Base-by-base conservation (phyloP, 805 yeast species). In the Naumovozyma dairenensis region DNA sequence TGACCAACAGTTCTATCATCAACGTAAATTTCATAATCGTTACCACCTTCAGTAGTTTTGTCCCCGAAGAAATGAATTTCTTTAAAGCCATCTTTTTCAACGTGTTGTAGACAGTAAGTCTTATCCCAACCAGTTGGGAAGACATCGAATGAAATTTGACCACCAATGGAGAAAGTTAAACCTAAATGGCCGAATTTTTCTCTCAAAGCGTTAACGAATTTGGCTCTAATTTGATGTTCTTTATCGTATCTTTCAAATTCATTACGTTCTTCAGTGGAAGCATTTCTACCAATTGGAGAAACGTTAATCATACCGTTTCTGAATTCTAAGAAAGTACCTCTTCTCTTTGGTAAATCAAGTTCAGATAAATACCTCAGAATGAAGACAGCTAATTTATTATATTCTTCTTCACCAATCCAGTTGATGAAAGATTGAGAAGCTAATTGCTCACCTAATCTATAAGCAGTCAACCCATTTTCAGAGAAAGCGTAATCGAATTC, bases 101-200 rank as follows among this genome's bases (percentile, higher is more conserved):
- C 87, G 65, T 89, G 98, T 65, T 80, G 86, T 59, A 92, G 74
- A 65, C 94, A 84, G 71, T 89, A 92, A 42, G 99, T 92, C 76
- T 92, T 92, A 67, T 92, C 99, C 99, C 99, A 92, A 57, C 99
- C 98, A 44, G 96, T 84, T 69, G 99, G 99, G 89, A 92, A 92
- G 45, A 92, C 97, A 57, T 92, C 99, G 55, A 92, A 92, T 22
- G 97, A 89, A 62, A 92, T 92, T 73, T 92, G 97, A 51, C 99
- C 99, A 63, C 99, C 99, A 46, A 92, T 92, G 39, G 98, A 92
- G 74, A 81, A 92, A 48, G 97, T 89, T 57, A 92, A 73, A 36
- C 80, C 81, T 53, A 69, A 69, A 63, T 87, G 89, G 37, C 89
- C 63, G 72, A 92, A 92, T 55, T 77, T 74, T 57, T 74, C 73